Percentiles rank a stretch among this genome's conserved stretches.
These are phyloP conservation scores for Parmelia sp. DNA, from an alignment of 495 filamentous ascomycete species.

Conservation along the genomic window DNA sequence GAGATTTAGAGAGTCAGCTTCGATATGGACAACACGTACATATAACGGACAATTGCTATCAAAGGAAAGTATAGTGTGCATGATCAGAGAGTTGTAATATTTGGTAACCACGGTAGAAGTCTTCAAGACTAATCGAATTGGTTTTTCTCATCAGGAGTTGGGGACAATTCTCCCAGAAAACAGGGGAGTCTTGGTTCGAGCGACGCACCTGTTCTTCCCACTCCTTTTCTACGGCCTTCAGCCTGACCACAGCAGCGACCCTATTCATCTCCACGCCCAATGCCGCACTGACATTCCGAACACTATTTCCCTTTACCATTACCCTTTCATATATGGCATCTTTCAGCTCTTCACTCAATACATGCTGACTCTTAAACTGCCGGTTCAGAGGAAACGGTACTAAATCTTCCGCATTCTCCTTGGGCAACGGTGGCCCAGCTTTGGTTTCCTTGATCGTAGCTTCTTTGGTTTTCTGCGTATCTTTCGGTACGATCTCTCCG, in stretches of 20 bases:
- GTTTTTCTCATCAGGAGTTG: constrained; percentile 60
- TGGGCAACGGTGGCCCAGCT: constrained; percentile 30
- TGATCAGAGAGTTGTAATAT: constrained; percentile 45
- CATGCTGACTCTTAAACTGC: constrained; percentile 61
- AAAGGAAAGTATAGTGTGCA: neutral
- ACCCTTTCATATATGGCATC: constrained; percentile 69
- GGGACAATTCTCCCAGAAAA: neutral
- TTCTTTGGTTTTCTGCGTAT: constrained; percentile 20
- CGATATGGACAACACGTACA: neutral
- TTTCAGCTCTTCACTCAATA: constrained; percentile 69
- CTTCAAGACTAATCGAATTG: constrained; percentile 99
- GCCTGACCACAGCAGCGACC: constrained; percentile 78
- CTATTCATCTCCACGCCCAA: constrained; percentile 76
- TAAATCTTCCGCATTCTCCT: constrained; percentile 36
- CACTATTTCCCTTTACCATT: constrained; percentile 54
- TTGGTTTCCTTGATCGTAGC: constrained; percentile 8
- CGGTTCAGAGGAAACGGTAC: constrained; percentile 70
- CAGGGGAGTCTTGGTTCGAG: constrained; percentile 23
- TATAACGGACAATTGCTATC: neutral
- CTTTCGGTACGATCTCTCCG: constrained; percentile 19
- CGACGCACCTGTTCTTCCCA: constrained; percentile 63
- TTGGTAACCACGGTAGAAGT: constrained; percentile 54
- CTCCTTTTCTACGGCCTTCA: constrained; percentile 81
- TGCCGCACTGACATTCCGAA: constrained; percentile 72
- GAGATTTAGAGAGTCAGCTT: constrained; percentile 5